Percentiles rank a stretch among this genome's conserved stretches.
phyloP scores from a whole-genome alignment of 2,329 filamentous ascomycete genomes.

The Raffaelea ambrosiae region DNA sequence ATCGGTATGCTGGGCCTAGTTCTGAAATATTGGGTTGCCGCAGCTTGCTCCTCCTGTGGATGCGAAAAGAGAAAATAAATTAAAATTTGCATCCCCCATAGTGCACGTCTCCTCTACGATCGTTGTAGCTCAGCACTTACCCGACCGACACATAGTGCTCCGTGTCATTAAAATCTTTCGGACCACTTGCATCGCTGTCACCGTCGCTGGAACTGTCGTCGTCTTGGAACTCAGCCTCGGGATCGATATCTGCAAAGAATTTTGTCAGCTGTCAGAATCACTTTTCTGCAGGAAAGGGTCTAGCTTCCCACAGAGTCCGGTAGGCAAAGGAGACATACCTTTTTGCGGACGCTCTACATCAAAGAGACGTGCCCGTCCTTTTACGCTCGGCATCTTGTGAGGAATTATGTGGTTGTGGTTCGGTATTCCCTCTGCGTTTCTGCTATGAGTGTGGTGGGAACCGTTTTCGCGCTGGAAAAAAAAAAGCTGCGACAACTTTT shows the following conservation, averaged over 20 bases:
- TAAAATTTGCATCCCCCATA: background rate
- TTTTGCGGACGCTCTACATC: no score
- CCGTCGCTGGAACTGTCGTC: constrained; percentile 47
- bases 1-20: constrained; percentile 72
- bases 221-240: constrained; percentile 55
- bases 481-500: no score
- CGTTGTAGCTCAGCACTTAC: constrained; percentile 26
- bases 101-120: no score
- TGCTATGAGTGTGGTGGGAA: no score
- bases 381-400: constrained; percentile 39
- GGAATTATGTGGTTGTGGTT: background rate
- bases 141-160: constrained; percentile 82
- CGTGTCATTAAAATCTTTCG: constrained; percentile 53
- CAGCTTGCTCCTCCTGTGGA: no score
- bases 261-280: background rate
- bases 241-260: constrained; percentile 60
- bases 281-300: constrained; percentile 13
- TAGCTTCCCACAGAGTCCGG: no score
- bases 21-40: background rate
- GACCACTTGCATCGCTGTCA: constrained; percentile 35
- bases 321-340: no score
- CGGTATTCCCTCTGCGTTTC: no score
- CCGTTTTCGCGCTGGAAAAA: background rate
- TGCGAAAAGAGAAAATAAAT: background rate
- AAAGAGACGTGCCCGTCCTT: no score